phyloP scores from a whole-genome alignment of 2,329 filamentous ascomycete species.

The Gaeumannomyces sp. region DNA sequence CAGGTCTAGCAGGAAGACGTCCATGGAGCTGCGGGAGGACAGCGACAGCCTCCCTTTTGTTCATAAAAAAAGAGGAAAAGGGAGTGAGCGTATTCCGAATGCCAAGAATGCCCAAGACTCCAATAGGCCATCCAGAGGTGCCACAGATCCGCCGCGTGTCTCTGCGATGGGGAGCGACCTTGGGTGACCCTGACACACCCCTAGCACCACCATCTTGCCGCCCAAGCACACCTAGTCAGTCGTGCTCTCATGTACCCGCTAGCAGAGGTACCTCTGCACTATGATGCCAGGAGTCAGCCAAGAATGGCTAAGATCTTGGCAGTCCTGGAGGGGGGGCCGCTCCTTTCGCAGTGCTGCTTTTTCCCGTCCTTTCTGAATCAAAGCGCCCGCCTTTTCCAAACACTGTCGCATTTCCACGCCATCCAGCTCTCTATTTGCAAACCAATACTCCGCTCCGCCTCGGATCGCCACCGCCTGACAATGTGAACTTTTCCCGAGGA shows the following conservation, averaged over 20 bases:
- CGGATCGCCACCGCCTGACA: neutral
- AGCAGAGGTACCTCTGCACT: neutral
- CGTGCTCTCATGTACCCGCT: neutral
- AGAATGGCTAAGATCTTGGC: neutral
- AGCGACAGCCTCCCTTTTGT: slow-evolving; percentile 1
- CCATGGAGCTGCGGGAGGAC: neutral
- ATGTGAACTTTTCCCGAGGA: neutral
- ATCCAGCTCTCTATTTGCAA: neutral
- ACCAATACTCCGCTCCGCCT: neutral
- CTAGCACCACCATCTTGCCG: neutral
- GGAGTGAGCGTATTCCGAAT: slow-evolving; percentile 1
- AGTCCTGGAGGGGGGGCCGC: neutral
- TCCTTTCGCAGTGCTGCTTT: neutral
- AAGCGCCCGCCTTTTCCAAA: neutral
- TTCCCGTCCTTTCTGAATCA: neutral
- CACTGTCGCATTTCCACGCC: neutral
- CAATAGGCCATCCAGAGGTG: neutral
- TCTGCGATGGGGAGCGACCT: neutral
- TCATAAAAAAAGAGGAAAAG: neutral
- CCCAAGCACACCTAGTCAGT: too few relatives aligned
- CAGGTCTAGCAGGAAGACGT: neutral
- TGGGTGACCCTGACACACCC: neutral
- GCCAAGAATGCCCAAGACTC: neutral
- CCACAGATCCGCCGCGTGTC: neutral
- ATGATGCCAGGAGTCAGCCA: neutral